Evolutionary conservation across 2,329 filamentous ascomycete species (phyloP).

Genomic region (Corniculantispora saksenae): DNA sequence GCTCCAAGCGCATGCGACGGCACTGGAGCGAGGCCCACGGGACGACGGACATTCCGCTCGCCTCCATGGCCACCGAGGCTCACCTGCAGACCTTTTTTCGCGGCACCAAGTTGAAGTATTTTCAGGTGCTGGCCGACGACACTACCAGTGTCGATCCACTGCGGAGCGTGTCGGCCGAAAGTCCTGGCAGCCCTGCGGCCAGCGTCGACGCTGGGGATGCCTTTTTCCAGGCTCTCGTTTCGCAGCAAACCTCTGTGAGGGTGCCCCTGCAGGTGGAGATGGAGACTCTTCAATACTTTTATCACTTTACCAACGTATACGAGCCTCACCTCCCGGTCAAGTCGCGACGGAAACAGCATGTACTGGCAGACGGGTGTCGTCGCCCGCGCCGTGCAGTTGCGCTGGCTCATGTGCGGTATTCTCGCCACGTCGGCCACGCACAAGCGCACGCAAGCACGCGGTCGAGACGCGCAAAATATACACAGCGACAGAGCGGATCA

Average conservation of each 20-base stretch:
- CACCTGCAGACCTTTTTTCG: conserved; percentile 40
- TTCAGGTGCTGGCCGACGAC: conserved; percentile 30
- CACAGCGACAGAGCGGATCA: not conserved
- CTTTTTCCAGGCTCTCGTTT: not conserved
- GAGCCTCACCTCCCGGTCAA: not conserved
- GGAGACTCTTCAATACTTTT: not conserved
- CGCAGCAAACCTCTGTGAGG: not conserved
- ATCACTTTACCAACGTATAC: not conserved
- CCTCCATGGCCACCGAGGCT: conserved; percentile 23
- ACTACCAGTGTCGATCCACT: not conserved
- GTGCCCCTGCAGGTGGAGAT: not conserved
- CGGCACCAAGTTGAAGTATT: conserved; percentile 39
- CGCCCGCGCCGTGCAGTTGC: not conserved
- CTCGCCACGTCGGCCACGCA: not conserved
- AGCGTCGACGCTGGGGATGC: not conserved
- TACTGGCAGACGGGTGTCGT: not conserved
- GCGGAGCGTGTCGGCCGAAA: not conserved
- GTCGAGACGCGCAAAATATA: not conserved
- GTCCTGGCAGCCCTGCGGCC: not conserved
- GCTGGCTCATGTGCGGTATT: conserved; percentile 3
- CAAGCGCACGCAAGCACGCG: not conserved
- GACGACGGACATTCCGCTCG: conserved; percentile 12
- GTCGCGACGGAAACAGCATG: not conserved
- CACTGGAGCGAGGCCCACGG: conserved; percentile 34
- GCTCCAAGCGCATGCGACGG: conserved; percentile 36